These are phyloP conservation scores for Chimonanthus salicifolius DNA, from an alignment of 164 flowering plant species.

Conservation along the genomic window DNA sequence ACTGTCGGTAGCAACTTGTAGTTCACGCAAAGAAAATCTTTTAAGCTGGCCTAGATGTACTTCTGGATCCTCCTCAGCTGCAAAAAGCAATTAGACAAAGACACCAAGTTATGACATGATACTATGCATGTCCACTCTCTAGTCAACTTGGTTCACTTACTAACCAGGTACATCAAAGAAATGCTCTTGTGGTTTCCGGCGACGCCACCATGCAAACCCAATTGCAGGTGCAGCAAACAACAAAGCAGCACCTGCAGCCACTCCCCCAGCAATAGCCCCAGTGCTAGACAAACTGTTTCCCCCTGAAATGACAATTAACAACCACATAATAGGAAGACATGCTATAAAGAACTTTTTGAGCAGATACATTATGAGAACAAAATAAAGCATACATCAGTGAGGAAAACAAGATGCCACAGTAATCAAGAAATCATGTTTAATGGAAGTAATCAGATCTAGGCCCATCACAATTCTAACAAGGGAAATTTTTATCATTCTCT, in stretches of 20 bases:
- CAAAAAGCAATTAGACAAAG: slow-evolving; percentile 3
- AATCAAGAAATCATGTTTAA: no score
- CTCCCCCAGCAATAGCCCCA: slow-evolving; percentile 47
- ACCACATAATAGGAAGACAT: background rate
- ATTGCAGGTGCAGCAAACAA: slow-evolving; percentile 45
- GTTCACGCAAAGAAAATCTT: slow-evolving; percentile 39
- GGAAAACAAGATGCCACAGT: background rate
- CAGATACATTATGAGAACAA: no score
- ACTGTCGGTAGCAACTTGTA: slow-evolving; percentile 42
- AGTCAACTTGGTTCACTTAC: slow-evolving; percentile 4
- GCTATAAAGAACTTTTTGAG: background rate
- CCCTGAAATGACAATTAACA: slow-evolving; percentile 10
- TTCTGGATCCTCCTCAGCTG: slow-evolving; percentile 54
- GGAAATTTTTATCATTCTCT: background rate
- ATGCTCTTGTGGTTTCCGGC: slow-evolving; percentile 37
- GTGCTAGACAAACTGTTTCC: slow-evolving; percentile 34
- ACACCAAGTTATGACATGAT: background rate
- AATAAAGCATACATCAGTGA: no score
- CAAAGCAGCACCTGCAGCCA: slow-evolving; percentile 48
- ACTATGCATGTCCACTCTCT: slow-evolving; percentile 9
- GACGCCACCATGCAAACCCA: slow-evolving; percentile 44
- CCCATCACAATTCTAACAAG: background rate
- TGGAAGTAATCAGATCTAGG: no score
- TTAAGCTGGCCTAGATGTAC: slow-evolving; percentile 49
- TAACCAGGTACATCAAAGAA: slow-evolving; percentile 45